Conservation (phyloP, 2,329 filamentous ascomycete species). For the Leptographium procerum region DNA sequence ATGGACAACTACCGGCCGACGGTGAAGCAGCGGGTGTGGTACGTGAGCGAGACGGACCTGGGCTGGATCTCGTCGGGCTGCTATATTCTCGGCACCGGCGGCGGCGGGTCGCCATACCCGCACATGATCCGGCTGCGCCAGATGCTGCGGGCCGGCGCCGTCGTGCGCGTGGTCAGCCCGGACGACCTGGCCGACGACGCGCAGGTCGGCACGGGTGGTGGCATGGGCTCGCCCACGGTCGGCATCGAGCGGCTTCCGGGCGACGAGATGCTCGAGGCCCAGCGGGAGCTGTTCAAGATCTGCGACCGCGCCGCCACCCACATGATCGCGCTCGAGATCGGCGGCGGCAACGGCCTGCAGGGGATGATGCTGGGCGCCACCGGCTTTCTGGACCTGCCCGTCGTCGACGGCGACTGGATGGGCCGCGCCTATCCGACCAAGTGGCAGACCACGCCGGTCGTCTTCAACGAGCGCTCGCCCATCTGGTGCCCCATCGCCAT, state of each 20-base stretch:
- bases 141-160: conserved; percentile 37
- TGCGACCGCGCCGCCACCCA: conserved; percentile 27
- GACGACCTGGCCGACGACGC: conserved; percentile 37
- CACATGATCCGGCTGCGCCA: conserved; percentile 38
- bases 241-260: conserved; percentile 48
- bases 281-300: conserved; percentile 41
- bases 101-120: conserved; percentile 44
- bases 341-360: conserved; percentile 53
- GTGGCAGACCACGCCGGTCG: conserved; percentile 32
- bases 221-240: conserved; percentile 48
- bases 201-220: conserved; percentile 43
- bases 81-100: conserved; percentile 50
- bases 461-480: conserved; percentile 33
- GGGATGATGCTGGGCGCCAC: conserved; percentile 44
- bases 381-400: conserved; percentile 37
- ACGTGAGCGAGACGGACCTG: conserved; percentile 45
- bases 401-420: conserved; percentile 46
- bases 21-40: conserved; percentile 41
- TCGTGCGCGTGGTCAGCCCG: conserved; percentile 39
- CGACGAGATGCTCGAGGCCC: conserved; percentile 41
- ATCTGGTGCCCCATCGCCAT: conserved; percentile 36
- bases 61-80: conserved; percentile 45
- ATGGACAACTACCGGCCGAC: conserved; percentile 35
- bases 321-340: conserved; percentile 53
- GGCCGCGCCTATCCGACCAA: conserved; percentile 42